A percentile compares a stretch with the other conserved stretches of the same genome.
phyloP scores from a whole-genome alignment of 495 filamentous ascomycete species.

The Xylaria grammica region DNA sequence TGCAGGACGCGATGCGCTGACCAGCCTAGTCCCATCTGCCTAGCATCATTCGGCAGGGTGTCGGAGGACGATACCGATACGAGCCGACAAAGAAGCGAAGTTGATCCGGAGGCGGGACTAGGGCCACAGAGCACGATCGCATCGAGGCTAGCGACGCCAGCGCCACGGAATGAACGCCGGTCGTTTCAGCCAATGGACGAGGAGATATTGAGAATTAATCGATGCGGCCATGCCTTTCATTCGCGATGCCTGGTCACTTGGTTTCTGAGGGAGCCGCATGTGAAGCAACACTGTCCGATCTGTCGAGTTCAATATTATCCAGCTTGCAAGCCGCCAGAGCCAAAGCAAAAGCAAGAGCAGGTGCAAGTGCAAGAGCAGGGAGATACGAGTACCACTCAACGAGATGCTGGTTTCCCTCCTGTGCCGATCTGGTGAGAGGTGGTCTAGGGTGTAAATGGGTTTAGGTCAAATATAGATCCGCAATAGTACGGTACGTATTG shows the following conservation, averaged over 20 bases:
- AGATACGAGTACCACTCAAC: neutral
- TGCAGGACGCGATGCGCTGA: neutral
- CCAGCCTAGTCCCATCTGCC: slow-evolving; percentile 9
- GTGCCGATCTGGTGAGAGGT: too few species aligned
- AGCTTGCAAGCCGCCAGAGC: too few species aligned
- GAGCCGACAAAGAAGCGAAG: neutral
- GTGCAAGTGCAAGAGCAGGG: neutral
- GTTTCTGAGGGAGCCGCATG: slow-evolving; percentile 28
- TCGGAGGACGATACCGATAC: neutral
- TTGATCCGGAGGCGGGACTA: slow-evolving; percentile 9
- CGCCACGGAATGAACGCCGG: neutral
- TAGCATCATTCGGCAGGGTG: neutral
- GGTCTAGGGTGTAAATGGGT: neutral
- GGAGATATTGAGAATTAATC: slow-evolving; percentile 30
- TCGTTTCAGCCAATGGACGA: slow-evolving; percentile 21
- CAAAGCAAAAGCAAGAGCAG: neutral
- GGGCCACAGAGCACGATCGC: neutral
- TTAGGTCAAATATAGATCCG: neutral
- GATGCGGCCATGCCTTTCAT: slow-evolving; percentile 35
- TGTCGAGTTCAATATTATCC: slow-evolving; percentile 29
- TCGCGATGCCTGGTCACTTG: slow-evolving; percentile 31
- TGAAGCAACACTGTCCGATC: slow-evolving; percentile 30
- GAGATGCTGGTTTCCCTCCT: too few species aligned
- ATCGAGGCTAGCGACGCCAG: neutral
- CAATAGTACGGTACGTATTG: too few species aligned